phyloP scores from a whole-genome alignment of 2,329 filamentous ascomycete genomes.

The Pyrenochaeta sp. region DNA sequence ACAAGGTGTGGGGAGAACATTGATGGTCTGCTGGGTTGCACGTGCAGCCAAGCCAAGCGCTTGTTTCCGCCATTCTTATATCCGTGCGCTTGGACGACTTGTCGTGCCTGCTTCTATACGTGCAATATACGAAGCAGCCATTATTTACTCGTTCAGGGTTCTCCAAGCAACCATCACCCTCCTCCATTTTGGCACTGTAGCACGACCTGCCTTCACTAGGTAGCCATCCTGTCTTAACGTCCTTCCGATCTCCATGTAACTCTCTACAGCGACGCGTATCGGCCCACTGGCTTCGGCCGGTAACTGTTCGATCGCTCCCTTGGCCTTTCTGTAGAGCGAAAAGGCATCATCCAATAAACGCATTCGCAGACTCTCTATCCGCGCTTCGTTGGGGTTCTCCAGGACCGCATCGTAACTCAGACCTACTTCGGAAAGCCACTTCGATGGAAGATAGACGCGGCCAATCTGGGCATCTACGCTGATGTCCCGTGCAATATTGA shows the following conservation, averaged over 20 bases:
- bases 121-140: not conserved
- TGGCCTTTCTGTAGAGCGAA: conserved; percentile 64
- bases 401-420: conserved; percentile 65
- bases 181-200: conserved; percentile 58
- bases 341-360: conserved; percentile 69
- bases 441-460: conserved; percentile 72
- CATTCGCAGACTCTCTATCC: conserved; percentile 61
- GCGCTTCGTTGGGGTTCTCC: conserved; percentile 56
- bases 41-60: not conserved
- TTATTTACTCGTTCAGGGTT: conserved; percentile 52
- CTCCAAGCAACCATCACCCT: conserved; percentile 67
- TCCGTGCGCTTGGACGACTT: not conserved
- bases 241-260: conserved; percentile 78
- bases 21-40: not conserved
- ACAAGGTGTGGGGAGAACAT: not conserved
- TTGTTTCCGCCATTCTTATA: not conserved
- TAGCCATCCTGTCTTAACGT: conserved; percentile 62
- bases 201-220: conserved; percentile 54
- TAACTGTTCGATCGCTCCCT: conserved; percentile 67
- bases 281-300: conserved; percentile 68
- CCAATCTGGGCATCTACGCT: conserved; percentile 69
- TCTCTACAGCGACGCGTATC: conserved; percentile 75
- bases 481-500: conserved; percentile 81
- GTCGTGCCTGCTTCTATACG: not conserved
- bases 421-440: conserved; percentile 68